Evolutionary conservation across 495 filamentous ascomycete species (phyloP), one percentile per base, ranked within the genome.

Genomic region (Aspergillus ostianus): DNA sequence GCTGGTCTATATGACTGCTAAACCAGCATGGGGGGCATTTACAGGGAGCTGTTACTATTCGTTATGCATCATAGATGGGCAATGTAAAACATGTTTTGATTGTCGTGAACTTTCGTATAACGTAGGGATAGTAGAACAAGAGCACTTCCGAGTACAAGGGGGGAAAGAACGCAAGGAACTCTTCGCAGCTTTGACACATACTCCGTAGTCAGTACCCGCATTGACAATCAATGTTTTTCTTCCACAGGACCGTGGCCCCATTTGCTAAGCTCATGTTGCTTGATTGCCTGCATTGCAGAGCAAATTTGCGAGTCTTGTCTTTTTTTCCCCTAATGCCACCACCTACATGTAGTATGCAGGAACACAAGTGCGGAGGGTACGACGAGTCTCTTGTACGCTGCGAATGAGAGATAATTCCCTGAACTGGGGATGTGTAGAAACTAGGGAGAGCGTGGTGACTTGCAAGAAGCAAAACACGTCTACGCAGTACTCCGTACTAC

Each of bases 51-150:
- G 60, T 69, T 71, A 64, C 70, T 70, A 53, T 64, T 70, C 58
- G 66, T 71, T 70, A 73, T 64, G 66, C 73, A 73, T 75, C 69
- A 77, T 79, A 77, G 73, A 77, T 67, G 71, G 71, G 67, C 70
- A 75, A 76, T 79, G 74, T 76, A 77, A 76, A 76, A 76, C 71
- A 75, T 51, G 59, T 60, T 70, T 68, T 68, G 57, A 66, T 67
- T 53, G 47, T 67, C 30, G 13, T 15, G 36, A 10, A 10, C 13
- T 41, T 41, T 41, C 36, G 36, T 41, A 41, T 8, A 15, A 10
- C 8, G 13, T 41, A 41, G 8, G 8, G 13, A 15, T 8, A 8
- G 12, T 41, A 4, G 9, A 41, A 41, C 36, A 41, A 15, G 13
- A 13, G 36, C 29, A 8, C 29, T 32, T 2, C 29, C 29, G 8